Percentiles rank a stretch among this genome's conserved stretches.
Conservation (phyloP, 805 yeast genomes). For the Zygoascus bituminiphila region DNA sequence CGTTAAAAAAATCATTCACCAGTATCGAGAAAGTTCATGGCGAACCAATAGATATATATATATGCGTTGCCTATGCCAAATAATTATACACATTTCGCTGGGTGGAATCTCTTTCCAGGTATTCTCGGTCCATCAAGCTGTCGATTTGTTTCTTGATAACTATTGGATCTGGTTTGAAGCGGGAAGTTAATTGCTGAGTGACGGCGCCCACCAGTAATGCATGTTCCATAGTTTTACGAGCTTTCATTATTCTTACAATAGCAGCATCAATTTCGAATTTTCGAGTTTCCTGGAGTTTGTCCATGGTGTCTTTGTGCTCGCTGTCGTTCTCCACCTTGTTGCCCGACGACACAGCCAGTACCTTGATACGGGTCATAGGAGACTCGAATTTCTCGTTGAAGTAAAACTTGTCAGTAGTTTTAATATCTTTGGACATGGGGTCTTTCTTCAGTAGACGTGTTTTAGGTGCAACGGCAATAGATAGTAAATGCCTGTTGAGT, state of each 20-base stretch:
- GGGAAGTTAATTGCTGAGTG: conserved; percentile 45
- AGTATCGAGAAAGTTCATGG: no score
- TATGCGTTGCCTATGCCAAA: conserved; percentile 37
- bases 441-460: conserved; percentile 64
- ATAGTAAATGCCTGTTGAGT: conserved; percentile 66
- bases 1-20: not conserved
- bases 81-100: conserved; percentile 56
- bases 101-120: conserved; percentile 60
- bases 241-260: conserved; percentile 77
- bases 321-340: conserved; percentile 42
- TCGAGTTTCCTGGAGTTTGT: conserved; percentile 54
- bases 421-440: conserved; percentile 69
- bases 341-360: conserved; percentile 52
- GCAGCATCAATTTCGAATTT: conserved; percentile 73
- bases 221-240: conserved; percentile 52
- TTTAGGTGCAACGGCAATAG: conserved; percentile 77
- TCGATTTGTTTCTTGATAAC: conserved; percentile 67
- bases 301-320: conserved; percentile 43
- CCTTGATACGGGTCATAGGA: conserved; percentile 61
- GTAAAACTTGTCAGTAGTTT: conserved; percentile 51
- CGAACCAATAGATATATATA: not conserved
- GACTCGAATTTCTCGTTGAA: conserved; percentile 64
- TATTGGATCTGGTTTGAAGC: conserved; percentile 63
- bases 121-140: conserved; percentile 71
- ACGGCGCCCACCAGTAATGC: conserved; percentile 61